Conservation (phyloP, 352 stramenopile species). For the Pythium brassicae region DNA sequence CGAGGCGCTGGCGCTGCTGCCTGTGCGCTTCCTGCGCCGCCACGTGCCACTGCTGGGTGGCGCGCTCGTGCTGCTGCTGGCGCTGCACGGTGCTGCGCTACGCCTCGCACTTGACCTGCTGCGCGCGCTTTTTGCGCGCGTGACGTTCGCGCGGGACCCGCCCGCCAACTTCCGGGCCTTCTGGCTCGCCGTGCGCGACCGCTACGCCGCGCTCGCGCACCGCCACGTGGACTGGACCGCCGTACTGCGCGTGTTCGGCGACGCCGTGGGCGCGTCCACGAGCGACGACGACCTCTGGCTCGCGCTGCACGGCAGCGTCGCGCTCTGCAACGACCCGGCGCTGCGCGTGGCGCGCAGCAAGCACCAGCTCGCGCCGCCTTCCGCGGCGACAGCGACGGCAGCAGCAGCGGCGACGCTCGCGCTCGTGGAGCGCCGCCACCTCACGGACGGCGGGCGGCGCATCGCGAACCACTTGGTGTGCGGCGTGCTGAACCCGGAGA, state of each 20-base stretch:
- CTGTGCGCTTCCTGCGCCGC: constrained; percentile 67
- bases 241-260: constrained; percentile 69
- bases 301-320: constrained; percentile 67
- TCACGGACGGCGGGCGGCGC: constrained; percentile 44
- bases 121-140: constrained; percentile 58
- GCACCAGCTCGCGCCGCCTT: neutral
- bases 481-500: constrained; percentile 68
- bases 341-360: constrained; percentile 38
- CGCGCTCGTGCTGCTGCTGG: constrained; percentile 74
- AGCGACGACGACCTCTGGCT: constrained; percentile 82
- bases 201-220: constrained; percentile 56
- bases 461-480: constrained; percentile 70
- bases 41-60: constrained; percentile 72
- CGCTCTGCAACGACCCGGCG: constrained; percentile 63
- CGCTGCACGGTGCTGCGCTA: constrained; percentile 66
- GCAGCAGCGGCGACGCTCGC: constrained; percentile 23
- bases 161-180: constrained; percentile 70
- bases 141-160: constrained; percentile 64
- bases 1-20: constrained; percentile 69
- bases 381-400: constrained; percentile 23
- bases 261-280: constrained; percentile 47
- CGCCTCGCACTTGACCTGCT: constrained; percentile 61
- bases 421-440: constrained; percentile 45
- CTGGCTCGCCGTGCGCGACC: constrained; percentile 62
- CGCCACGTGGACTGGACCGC: constrained; percentile 57